Base-by-base conservation (phyloP, 768 basidiomycete species). In the Tricholoma terreum region DNA sequence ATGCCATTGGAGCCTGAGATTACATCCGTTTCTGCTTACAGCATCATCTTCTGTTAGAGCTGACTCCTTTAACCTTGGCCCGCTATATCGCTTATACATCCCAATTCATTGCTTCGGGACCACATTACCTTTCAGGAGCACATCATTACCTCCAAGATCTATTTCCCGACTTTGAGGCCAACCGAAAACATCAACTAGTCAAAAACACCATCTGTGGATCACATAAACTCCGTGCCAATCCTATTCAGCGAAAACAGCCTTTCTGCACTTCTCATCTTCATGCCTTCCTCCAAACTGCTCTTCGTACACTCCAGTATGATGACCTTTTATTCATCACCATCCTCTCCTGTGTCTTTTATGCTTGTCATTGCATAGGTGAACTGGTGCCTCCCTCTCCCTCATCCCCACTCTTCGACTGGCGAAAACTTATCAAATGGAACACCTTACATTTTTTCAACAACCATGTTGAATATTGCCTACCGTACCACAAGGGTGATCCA, bases 1-100 rank as follows among this genome's bases (percentile, higher is more conserved):
- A 69, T 17, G 31, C 54, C 1, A 66, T 60, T 1, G 65, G 67
- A 6, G 65, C 61, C 10, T n/a, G 61, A 5, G 62, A 67, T 34
- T 67, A 68, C 21, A 43, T 62, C 19, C 11, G 22, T 14, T 66
- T 69, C 30, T 67, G 65, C 42, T 11, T 17, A 1, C 24, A 21
- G 0, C 54, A 63, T 52, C 8, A 45, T 2, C 48, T 65, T 15
- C 59, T 65, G n/a, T 55, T 67, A 7, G 52, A 63, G 15, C 64
- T 63, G 1, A 65, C 65, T 12, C 64, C 67, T 6, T 38, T 48
- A 17, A 64, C 60, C 1, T 43, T 62, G 5, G 35, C 61, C 27
- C 15, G 57, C 12, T 67, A 67, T 31, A 61, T 67, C 40, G 54
- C 62, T 3, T 65, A 58, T 40, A 36, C 12, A 58, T 5, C 64